These are phyloP conservation scores for Escovopsis sp. DNA, from an alignment of 2,329 filamentous ascomycete genomes.

Conservation along the genomic window DNA sequence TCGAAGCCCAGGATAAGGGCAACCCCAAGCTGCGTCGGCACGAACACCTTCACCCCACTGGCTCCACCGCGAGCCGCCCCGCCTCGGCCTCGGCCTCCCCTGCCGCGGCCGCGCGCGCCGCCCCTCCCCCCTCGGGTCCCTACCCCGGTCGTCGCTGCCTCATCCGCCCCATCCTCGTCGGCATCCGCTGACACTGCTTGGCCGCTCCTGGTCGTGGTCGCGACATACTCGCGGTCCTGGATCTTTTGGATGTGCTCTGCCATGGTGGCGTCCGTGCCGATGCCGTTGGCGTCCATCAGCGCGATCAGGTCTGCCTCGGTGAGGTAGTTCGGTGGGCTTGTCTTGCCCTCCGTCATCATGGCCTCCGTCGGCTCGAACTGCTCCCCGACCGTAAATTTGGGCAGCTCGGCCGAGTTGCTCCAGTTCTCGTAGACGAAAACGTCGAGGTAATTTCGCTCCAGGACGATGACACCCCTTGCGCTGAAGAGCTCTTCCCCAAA, in stretches of 20 bases:
- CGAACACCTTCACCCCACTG: constrained; percentile 61
- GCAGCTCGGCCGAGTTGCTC: constrained; percentile 74
- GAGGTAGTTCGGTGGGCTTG: constrained; percentile 66
- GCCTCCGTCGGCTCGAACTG: constrained; percentile 78
- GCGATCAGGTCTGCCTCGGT: constrained; percentile 92
- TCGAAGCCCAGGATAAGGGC: constrained; percentile 92
- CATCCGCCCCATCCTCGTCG: constrained; percentile 23
- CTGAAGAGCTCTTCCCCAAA: constrained; percentile 76
- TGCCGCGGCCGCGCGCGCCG: constrained; percentile 33
- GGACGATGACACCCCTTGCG: constrained; percentile 67
- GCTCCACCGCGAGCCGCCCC: constrained; percentile 24
- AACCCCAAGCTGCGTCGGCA: constrained; percentile 81
- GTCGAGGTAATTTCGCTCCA: constrained; percentile 84
- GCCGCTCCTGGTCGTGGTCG: constrained; percentile 36
- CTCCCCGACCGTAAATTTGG: constrained; percentile 65
- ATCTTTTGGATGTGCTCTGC: constrained; percentile 96
- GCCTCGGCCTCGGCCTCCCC: constrained; percentile 24
- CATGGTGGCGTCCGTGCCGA: constrained; percentile 97
- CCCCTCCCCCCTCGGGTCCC: constrained; percentile 20
- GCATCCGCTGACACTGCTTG: constrained; percentile 21
- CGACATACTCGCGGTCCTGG: constrained; percentile 75
- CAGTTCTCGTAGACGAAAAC: constrained; percentile 95
- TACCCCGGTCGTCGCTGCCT: constrained; percentile 14
- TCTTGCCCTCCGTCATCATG: constrained; percentile 82
- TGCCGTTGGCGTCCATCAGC: constrained; percentile 96